A percentile compares a stretch with the other conserved stretches of the same genome.
phyloP scores from a whole-genome alignment of 352 stramenopile species.

The Phytophthora tentaculata region DNA sequence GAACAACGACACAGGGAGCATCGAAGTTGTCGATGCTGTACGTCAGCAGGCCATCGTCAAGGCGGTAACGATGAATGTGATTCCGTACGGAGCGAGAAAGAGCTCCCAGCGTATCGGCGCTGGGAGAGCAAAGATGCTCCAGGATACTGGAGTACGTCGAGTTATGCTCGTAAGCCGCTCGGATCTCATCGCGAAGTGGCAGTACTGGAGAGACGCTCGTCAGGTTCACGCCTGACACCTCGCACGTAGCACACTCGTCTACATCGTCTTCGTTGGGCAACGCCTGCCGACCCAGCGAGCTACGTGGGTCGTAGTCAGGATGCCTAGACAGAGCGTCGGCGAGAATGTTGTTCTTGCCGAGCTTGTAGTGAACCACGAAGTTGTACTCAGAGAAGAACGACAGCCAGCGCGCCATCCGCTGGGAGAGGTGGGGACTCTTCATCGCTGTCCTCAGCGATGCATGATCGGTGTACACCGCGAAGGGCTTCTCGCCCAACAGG shows the following conservation, averaged over 20 bases:
- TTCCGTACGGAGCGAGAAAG: neutral
- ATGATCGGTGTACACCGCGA: neutral
- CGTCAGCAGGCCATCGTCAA: neutral
- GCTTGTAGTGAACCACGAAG: neutral
- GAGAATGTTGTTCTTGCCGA: neutral
- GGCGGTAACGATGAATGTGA: neutral
- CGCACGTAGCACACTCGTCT: neutral
- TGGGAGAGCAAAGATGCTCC: neutral
- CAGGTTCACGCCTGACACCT: neutral
- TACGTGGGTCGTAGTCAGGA: neutral
- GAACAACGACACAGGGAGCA: neutral
- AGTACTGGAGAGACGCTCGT: neutral
- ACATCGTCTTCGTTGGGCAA: neutral
- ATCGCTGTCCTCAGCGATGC: constrained; percentile 1
- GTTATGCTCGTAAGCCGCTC: neutral
- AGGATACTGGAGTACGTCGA: neutral
- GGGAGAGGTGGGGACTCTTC: neutral
- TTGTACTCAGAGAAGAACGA: neutral
- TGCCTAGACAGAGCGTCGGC: neutral
- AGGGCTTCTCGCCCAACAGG: neutral
- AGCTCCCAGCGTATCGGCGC: neutral
- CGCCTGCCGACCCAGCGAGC: neutral
- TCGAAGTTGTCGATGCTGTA: neutral
- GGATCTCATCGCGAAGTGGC: neutral
- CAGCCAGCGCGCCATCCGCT: neutral